Conservation (phyloP, 1,139 yeast genomes). For the Meyerozyma carpophila region DNA sequence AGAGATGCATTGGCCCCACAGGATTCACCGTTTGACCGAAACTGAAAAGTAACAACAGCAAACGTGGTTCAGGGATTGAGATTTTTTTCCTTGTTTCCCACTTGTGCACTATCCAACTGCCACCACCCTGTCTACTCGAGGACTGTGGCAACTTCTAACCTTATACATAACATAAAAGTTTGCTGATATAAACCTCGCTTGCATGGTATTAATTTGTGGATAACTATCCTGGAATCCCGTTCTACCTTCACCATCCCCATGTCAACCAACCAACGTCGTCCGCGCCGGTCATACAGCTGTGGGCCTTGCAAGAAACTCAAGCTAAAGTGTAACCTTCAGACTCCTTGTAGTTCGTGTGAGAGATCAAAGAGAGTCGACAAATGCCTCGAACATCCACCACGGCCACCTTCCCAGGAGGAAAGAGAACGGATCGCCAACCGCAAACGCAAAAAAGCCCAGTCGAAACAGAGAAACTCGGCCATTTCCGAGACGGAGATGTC, state of each 20-base stretch:
- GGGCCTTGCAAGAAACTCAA: conserved; percentile 52
- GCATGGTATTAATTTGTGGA: too few species aligned
- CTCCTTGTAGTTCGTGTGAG: conserved; percentile 47
- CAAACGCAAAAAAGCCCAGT: conserved; percentile 3
- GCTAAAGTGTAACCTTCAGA: conserved; percentile 46
- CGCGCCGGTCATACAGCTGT: conserved; percentile 50
- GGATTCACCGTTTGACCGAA: too few species aligned
- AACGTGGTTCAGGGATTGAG: too few species aligned
- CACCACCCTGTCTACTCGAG: too few species aligned
- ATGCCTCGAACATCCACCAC: conserved; percentile 39
- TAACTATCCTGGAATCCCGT: background rate
- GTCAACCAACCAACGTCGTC: conserved; percentile 17
- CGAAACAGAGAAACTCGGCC: background rate
- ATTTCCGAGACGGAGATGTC: background rate
- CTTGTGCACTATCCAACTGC: too few species aligned
- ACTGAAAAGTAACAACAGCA: too few species aligned
- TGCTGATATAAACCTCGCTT: too few species aligned
- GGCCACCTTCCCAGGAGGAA: conserved; percentile 36
- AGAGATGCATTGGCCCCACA: background rate
- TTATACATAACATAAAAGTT: too few species aligned
- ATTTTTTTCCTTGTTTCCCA: too few species aligned
- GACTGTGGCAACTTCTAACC: too few species aligned
- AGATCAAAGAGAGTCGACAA: conserved; percentile 35
- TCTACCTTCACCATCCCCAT: background rate
- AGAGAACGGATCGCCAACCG: conserved; percentile 14